Conservation (phyloP, 108 stramenopile genomes). For the Pinguiococcus pyrenoidosus region DNA sequence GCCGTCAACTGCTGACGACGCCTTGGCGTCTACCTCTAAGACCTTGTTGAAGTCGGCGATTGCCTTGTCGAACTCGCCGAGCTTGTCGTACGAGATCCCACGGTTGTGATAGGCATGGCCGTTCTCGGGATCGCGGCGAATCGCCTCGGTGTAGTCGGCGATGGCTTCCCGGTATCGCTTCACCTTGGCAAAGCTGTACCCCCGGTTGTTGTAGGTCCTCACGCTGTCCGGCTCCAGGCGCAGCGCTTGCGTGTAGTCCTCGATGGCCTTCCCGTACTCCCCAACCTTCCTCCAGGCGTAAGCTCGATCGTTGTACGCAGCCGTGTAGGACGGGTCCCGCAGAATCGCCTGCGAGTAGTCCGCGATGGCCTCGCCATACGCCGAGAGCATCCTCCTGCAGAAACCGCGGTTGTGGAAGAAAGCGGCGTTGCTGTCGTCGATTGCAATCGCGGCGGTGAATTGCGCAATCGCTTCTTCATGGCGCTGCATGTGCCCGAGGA, state of each 20-base stretch:
- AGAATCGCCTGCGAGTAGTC: slow-evolving; percentile 3
- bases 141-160: slow-evolving; percentile 15
- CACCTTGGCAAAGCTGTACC: slow-evolving; percentile 16
- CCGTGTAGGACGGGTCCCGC: neutral
- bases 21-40: slow-evolving; percentile 1
- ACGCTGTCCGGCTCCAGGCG: slow-evolving; percentile 4
- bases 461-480: too few relatives aligned
- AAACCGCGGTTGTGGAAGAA: slow-evolving; percentile 1
- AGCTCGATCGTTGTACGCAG: slow-evolving; percentile 14
- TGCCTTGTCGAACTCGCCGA: slow-evolving; percentile 14
- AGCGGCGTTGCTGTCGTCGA: neutral
- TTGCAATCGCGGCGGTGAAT: neutral
- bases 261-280: slow-evolving; percentile 6
- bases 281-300: slow-evolving; percentile 26
- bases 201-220: slow-evolving; percentile 26
- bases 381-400: neutral
- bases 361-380: neutral
- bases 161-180: slow-evolving; percentile 9
- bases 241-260: slow-evolving; percentile 14
- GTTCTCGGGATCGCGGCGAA: slow-evolving; percentile 6
- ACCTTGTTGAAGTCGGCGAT: slow-evolving; percentile 13
- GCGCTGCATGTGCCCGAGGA: too few relatives aligned
- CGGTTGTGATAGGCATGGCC: slow-evolving; percentile 28
- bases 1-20: too few relatives aligned
- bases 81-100: slow-evolving; percentile 21